Percentiles rank a stretch among this genome's conserved stretches.
These are phyloP conservation scores for Lepidium sativum DNA, from an alignment of 345 rosid species.

Conservation along the genomic window DNA sequence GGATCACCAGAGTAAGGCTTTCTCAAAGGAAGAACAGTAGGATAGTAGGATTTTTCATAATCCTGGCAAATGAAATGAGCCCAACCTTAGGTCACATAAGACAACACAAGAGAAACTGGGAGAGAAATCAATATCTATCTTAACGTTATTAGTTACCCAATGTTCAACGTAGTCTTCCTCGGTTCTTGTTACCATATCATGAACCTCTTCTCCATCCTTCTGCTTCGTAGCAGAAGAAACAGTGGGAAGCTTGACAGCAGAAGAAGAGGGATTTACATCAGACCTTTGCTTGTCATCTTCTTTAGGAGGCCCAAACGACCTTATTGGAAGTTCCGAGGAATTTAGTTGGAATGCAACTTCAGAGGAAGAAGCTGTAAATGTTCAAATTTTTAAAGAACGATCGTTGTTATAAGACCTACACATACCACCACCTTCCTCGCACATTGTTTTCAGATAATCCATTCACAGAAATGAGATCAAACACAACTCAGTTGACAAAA, in stretches of 20 bases:
- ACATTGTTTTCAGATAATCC: no score
- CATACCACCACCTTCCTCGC: neutral
- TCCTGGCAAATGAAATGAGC: constrained; percentile 43
- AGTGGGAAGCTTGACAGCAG: neutral
- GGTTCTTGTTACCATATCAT: neutral
- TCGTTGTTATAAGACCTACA: neutral
- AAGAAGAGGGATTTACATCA: neutral
- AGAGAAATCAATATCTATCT: neutral
- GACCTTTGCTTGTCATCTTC: constrained; percentile 14
- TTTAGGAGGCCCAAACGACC: constrained; percentile 20
- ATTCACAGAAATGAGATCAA: neutral
- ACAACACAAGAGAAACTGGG: neutral
- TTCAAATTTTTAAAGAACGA: constrained; percentile 7
- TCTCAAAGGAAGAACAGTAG: constrained; percentile 67
- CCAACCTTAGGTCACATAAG: constrained; percentile 1
- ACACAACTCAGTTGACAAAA: neutral
- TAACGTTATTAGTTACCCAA: constrained; percentile 17
- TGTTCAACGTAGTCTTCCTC: constrained; percentile 11
- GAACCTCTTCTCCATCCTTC: constrained; percentile 12
- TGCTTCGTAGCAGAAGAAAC: neutral
- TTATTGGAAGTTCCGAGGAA: constrained; percentile 6
- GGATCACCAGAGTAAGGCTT: constrained; percentile 72
- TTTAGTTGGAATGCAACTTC: constrained; percentile 22
- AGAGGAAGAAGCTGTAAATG: constrained; percentile 22
- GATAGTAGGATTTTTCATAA: constrained; percentile 38